Percentiles rank a stretch among this genome's conserved stretches.
These are phyloP conservation scores for Remersonia thermophila DNA, from an alignment of 2,329 filamentous ascomycete species.

Conservation along the genomic window DNA sequence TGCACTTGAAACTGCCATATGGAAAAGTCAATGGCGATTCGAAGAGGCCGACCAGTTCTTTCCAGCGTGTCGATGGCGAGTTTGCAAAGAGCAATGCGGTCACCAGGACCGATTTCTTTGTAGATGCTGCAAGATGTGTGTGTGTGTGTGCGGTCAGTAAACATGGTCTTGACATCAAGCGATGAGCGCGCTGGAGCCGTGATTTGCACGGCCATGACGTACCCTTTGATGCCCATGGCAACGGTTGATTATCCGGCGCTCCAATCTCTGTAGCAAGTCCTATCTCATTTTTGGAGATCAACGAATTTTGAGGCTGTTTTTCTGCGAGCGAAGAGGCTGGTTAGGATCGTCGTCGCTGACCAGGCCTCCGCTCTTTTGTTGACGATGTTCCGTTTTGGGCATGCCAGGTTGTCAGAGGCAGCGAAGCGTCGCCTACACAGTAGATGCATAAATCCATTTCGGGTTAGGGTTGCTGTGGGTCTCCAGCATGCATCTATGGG, in stretches of 20 bases:
- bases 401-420: slow-evolving; percentile 11
- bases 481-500: slow-evolving; percentile 1
- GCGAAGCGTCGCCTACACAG: background rate
- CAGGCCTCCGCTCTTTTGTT: slow-evolving; percentile 16
- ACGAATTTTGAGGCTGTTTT: background rate
- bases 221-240: slow-evolving; percentile 57
- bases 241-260: background rate
- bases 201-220: too few relatives aligned
- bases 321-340: background rate
- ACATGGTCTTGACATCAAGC: too few relatives aligned
- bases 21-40: slow-evolving; percentile 83
- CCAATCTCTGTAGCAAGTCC: background rate
- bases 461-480: too few relatives aligned
- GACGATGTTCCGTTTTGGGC: slow-evolving; percentile 20
- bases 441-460: slow-evolving; percentile 12
- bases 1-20: slow-evolving; percentile 97
- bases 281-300: too few relatives aligned
- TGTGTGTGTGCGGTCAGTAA: too few relatives aligned
- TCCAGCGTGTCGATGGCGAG: slow-evolving; percentile 69
- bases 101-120: slow-evolving; percentile 71
- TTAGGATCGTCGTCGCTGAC: background rate
- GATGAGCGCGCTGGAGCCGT: too few relatives aligned
- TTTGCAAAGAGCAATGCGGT: slow-evolving; percentile 69
- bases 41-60: slow-evolving; percentile 56
- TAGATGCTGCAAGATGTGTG: slow-evolving; percentile 60